Evolutionary conservation across 208 protist species (phyloP), one percentile per base, ranked within the genome.

Genomic region (Trypanosoma congolense): DNA sequence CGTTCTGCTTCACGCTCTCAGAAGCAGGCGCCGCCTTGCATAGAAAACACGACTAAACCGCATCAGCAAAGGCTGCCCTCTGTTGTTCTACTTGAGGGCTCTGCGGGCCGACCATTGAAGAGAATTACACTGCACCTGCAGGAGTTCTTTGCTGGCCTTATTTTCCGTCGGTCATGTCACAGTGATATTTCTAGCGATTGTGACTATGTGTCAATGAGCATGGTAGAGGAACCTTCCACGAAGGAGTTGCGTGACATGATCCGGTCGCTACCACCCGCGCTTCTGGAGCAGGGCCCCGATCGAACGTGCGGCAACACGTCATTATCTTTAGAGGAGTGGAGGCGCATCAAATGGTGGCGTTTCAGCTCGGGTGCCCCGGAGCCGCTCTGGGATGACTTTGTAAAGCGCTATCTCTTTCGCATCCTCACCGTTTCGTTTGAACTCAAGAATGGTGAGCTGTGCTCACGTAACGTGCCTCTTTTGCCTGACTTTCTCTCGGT

Each of bases 201-300:
- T 9, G 35, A 26, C 22, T n/a, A 1, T 0, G 21, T 12, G n/a
- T 19, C 28, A 19, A 26, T 10, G 16, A n/a, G 12, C 14, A 30
- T 31, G 6, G 43, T 65, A 3, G 43, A 59, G 1, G 48, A 65
- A 26, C 77, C 77, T n/a, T 75, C 67, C 16, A 60, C 59, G 4
- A 68, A 63, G 24, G 68, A 84, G 61, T 56, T 84, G 47, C 77
- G 77, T 12, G 45, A 25, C 0, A 67, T 68, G 55, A 48, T 84
- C 25, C 29, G 48, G 41, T 68, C 71, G 8, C 45, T 84, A 26
- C 77, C 77, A 16, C 45, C 36, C 38, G 56, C n/a, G 3, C 48
- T 80, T 24, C 63, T 62, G 28, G 47, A 60, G 16, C 67, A 76
- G 36, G 18, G 55, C n/a, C 57, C 50, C n/a, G 31, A 31, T 46